Conservation (phyloP, 768 basidiomycete genomes). For the Leccinum barrowsii region DNA sequence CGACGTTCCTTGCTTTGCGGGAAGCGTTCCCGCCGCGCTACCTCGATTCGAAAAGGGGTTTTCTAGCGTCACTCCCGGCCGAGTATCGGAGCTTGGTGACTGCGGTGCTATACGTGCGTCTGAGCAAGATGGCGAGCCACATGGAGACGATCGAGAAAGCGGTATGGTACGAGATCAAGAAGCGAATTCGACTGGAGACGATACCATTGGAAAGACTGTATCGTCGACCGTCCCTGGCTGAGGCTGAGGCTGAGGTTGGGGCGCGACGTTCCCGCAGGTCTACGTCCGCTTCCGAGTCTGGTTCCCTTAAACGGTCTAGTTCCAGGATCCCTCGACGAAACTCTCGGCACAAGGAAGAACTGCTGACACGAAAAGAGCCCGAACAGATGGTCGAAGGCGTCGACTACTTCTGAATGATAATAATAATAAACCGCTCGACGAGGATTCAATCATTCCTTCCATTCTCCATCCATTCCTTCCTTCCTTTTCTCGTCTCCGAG, state of each 20-base stretch:
- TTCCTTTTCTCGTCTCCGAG: neutral
- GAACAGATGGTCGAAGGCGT: slow-evolving; percentile 27
- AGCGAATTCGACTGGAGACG: slow-evolving; percentile 29
- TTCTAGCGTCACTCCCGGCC: slow-evolving; percentile 36
- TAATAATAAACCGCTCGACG: slow-evolving; percentile 14
- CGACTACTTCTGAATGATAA: slow-evolving; percentile 30
- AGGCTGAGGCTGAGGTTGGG: neutral
- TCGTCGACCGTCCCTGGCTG: slow-evolving; percentile 6
- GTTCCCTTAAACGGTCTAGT: slow-evolving; percentile 3
- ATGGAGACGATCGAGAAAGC: slow-evolving; percentile 40
- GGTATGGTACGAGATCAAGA: slow-evolving; percentile 33
- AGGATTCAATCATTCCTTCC: neutral
- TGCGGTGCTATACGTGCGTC: slow-evolving; percentile 32
- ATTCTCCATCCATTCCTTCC: neutral
- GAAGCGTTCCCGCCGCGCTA: slow-evolving; percentile 38
- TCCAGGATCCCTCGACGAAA: slow-evolving; percentile 4
- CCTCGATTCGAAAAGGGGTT: slow-evolving; percentile 30
- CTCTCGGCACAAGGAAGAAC: neutral
- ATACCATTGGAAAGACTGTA: slow-evolving; percentile 20
- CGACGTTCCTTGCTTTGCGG: slow-evolving; percentile 34
- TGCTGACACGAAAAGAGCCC: neutral
- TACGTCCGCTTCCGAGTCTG: neutral
- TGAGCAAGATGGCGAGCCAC: slow-evolving; percentile 32
- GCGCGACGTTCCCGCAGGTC: slow-evolving; percentile 6
- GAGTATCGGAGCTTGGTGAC: slow-evolving; percentile 33